Conservation (phyloP, 2,329 filamentous ascomycete genomes). For the Coniochaeta sp. region DNA sequence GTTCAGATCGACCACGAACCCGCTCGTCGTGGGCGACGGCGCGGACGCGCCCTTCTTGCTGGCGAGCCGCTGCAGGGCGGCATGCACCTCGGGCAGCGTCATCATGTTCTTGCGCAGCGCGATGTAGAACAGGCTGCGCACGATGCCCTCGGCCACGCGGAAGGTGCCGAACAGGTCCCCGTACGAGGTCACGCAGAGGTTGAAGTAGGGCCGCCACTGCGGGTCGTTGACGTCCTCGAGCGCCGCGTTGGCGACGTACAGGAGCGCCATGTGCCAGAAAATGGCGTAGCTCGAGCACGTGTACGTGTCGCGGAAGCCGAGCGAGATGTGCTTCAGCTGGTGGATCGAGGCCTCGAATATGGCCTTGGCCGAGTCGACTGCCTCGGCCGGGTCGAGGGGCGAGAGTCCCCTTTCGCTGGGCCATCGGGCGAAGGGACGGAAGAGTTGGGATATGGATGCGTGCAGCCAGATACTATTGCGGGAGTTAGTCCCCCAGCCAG, state of each 20-base stretch:
- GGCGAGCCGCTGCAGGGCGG: neutral
- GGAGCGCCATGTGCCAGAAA: constrained; percentile 19
- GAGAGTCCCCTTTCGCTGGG: neutral
- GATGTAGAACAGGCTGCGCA: neutral
- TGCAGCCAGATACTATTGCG: constrained; percentile 9
- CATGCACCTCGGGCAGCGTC: neutral
- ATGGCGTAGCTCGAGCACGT: constrained; percentile 10
- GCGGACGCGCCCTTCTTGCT: no score
- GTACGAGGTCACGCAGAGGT: neutral
- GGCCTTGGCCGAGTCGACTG: neutral
- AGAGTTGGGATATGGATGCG: constrained; percentile 10
- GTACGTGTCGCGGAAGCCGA: constrained; percentile 8
- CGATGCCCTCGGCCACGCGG: neutral
- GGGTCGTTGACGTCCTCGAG: constrained; percentile 5
- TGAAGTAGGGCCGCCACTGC: neutral
- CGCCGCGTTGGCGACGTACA: constrained; percentile 22
- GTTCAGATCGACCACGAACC: neutral
- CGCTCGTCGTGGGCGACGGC: neutral
- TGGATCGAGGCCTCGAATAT: constrained; percentile 9
- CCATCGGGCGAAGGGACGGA: constrained; percentile 8
- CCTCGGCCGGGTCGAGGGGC: neutral
- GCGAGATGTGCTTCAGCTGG: constrained; percentile 13
- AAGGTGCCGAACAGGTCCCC: neutral
- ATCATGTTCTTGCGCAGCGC: neutral
- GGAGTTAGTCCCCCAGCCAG: no score